Evolutionary conservation across 2,329 filamentous ascomycete genomes (phyloP).

Genomic region (Grosmannia huntii): DNA sequence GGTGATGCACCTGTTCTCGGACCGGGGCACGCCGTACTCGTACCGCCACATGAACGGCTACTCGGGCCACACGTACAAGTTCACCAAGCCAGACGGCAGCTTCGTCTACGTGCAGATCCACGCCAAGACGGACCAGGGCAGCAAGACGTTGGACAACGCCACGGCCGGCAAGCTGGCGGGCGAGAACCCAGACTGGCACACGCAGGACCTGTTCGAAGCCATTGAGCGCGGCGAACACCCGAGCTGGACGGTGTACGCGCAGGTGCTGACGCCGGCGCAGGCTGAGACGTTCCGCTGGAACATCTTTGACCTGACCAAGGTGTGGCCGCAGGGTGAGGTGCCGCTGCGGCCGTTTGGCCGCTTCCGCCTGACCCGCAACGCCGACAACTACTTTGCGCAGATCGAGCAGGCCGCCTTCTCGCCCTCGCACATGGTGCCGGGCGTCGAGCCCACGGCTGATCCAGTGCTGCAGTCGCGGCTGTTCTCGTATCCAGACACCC

Average conservation of each 20-base stretch:
- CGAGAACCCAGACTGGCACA: conserved; percentile 49
- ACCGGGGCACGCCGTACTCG: conserved; percentile 52
- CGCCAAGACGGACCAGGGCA: conserved; percentile 49
- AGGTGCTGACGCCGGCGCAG: conserved; percentile 48
- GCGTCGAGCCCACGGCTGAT: conserved; percentile 49
- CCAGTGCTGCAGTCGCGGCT: conserved; percentile 47
- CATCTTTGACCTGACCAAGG: conserved; percentile 57
- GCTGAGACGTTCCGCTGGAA: conserved; percentile 49
- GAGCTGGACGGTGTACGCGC: conserved; percentile 51
- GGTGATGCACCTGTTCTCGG: conserved; percentile 53
- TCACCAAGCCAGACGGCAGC: conserved; percentile 49
- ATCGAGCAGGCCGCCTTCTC: conserved; percentile 57
- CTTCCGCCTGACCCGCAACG: conserved; percentile 52
- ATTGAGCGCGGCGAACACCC: conserved; percentile 49
- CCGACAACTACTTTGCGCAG: conserved; percentile 56
- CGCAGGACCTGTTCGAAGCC: conserved; percentile 50
- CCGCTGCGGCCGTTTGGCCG: conserved; percentile 48
- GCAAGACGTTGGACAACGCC: conserved; percentile 43
- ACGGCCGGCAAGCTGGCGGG: conserved; percentile 40
- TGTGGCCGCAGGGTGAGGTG: conserved; percentile 52
- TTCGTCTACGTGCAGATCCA: conserved; percentile 57
- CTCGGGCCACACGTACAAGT: conserved; percentile 55
- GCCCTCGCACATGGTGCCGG: conserved; percentile 50
- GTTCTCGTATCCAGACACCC: conserved; percentile 50
- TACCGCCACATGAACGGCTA: conserved; percentile 57